A percentile compares a stretch with the other conserved stretches of the same genome.
Conservation (phyloP, 2,329 filamentous ascomycete genomes). For the Chaetomiaceae sp. region DNA sequence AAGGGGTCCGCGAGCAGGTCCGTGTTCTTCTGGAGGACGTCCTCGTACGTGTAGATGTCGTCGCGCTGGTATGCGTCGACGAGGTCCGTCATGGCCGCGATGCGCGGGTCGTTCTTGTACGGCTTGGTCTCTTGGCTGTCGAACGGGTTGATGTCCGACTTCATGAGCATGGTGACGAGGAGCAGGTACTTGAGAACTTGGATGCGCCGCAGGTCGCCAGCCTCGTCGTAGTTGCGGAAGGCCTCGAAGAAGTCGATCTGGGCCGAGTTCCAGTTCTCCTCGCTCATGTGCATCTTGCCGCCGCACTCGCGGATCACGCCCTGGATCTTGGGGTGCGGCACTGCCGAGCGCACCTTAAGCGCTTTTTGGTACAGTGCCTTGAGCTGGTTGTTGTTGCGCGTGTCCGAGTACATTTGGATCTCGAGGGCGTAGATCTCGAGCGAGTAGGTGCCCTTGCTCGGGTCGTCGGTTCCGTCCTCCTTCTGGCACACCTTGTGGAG, state of each 20-base stretch:
- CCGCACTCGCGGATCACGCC: conserved; percentile 97
- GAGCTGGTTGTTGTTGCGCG: conserved; percentile 93
- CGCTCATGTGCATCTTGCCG: conserved; percentile 99
- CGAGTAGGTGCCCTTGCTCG: conserved; percentile 92
- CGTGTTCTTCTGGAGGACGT: conserved; percentile 77
- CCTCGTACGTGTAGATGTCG: conserved; percentile 88
- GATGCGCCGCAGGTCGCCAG: conserved; percentile 90
- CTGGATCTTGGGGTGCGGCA: conserved; percentile 98
- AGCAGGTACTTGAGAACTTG: conserved; percentile 97
- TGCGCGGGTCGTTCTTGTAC: conserved; percentile 91
- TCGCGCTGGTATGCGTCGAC: conserved; percentile 96
- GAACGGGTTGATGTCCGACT: conserved; percentile 97
- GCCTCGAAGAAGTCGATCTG: conserved; percentile 98
- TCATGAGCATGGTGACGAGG: conserved; percentile 96
- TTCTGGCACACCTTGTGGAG: conserved; percentile 84
- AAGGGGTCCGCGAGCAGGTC: conserved; percentile 89
- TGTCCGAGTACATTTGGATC: conserved; percentile 98
- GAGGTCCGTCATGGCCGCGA: conserved; percentile 93
- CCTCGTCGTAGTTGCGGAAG: conserved; percentile 98
- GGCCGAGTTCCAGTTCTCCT: conserved; percentile 98
- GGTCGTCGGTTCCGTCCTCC: conserved; percentile 82
- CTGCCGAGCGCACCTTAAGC: conserved; percentile 88
- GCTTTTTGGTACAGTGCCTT: conserved; percentile 90
- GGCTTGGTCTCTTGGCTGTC: conserved; percentile 98
- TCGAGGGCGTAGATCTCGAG: conserved; percentile 94